Evolutionary conservation across 306 rosid species (phyloP), one percentile per base, ranked within the genome.

Genomic region (Acacia melanoxylon): DNA sequence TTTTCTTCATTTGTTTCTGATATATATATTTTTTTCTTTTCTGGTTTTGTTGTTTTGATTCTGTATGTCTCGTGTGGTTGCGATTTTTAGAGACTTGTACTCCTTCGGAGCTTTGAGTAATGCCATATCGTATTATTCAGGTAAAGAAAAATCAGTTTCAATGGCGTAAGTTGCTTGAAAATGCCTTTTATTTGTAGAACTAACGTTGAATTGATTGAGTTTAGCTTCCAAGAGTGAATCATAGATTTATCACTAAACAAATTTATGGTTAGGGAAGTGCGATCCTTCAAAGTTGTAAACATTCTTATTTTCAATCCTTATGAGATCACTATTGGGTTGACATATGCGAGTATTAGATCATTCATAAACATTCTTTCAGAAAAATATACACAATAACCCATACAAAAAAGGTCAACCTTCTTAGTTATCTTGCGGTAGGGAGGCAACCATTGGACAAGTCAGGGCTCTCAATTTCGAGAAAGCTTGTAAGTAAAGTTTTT

Each of bases 401-500:
- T 10, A 67, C 22, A 22, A 22, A 24, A 46, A 46, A 12, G 8
- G 11, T 6, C 2, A 37, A 24, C 6, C 19, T 62, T 62, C 85
- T 94, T 19, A 8, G 14, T 93, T 66, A 93, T 85, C 98, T 93
- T 61, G 98, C 93, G 54, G 97, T 90, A 70, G 98, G 98, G 83
- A 92, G 89, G 84, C 86, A 85, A 49, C 84, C 88, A 52, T 89
- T 86, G 41, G 98, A 88, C 58, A 90, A 82, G 83, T 92, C 94
- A 42, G 96, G 96, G 87, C 90, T 91, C 87, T 93, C 99, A 48
- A 93, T 92, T 76, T 93, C 99, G 5, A 95, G 98, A 82, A 95
- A 95, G 82, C 93, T 91, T 45, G 98, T 88, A 22, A 95, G 97
- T 72, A 95, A 76, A 37, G 99, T 95, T 88, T 95, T 95, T 74